phyloP scores from a whole-genome alignment of 2,329 filamentous ascomycete genomes.

The Phaeosphaeriaceae sp. region DNA sequence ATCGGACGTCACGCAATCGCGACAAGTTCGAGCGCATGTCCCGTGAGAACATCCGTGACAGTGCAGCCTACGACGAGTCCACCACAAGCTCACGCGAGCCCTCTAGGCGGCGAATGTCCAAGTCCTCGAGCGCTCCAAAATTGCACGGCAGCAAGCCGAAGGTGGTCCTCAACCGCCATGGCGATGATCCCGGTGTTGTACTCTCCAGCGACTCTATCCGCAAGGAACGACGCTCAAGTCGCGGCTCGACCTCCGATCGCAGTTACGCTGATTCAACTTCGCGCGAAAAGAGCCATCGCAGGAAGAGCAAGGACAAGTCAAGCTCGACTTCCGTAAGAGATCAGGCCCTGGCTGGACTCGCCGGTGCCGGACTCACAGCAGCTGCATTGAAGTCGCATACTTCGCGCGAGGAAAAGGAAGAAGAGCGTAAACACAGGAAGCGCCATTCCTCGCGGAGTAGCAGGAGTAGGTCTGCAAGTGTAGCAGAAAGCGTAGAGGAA shows the following conservation, averaged over 20 bases:
- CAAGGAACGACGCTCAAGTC: conserved; percentile 63
- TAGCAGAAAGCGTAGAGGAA: conserved; percentile 64
- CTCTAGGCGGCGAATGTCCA: conserved; percentile 63
- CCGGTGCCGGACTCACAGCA: conserved; percentile 66
- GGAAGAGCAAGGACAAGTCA: conserved; percentile 61
- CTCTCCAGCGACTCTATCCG: conserved; percentile 63
- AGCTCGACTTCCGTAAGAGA: conserved; percentile 55
- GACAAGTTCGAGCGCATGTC: conserved; percentile 71
- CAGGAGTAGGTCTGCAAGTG: conserved; percentile 60
- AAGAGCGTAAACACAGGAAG: conserved; percentile 52
- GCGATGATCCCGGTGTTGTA: conserved; percentile 65
- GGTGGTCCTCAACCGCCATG: conserved; percentile 66
- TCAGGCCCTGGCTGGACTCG: conserved; percentile 61
- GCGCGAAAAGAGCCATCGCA: conserved; percentile 61
- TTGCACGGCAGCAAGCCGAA: conserved; percentile 64
- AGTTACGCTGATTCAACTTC: conserved; percentile 43
- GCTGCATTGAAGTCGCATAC: conserved; percentile 71
- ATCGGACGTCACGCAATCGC: conserved; percentile 77
- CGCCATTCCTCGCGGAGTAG: conserved; percentile 60
- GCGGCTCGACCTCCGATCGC: conserved; percentile 58
- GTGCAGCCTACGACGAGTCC: conserved; percentile 58
- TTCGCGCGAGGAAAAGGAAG: conserved; percentile 62
- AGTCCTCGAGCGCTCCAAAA: conserved; percentile 68
- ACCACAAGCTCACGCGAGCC: conserved; percentile 60
- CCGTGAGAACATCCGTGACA: conserved; percentile 33